Evolutionary conservation across 169 alveolate genomes (phyloP), one percentile per base, ranked within the genome.

Genomic region (Theileria luwenshuni): DNA sequence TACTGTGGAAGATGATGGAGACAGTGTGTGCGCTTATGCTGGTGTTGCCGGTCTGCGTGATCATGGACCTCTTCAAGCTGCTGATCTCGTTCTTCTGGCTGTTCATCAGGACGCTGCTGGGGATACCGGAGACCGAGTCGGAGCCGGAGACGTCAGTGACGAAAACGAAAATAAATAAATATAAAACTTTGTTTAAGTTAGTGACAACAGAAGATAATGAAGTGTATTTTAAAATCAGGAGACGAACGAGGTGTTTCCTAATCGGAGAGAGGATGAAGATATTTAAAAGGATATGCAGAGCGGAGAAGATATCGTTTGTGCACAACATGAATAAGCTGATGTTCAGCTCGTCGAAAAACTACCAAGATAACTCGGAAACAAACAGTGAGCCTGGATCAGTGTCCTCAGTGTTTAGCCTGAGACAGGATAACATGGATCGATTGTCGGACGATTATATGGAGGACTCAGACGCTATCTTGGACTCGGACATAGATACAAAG

Each of bases 11-110:
- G 38, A 28, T 32, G 32, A 12, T 74, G 7, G 54, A 74, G 42
- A 65, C 60, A 38, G 17, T 64, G 30, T 28, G 62, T 23, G 64
- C 72, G 17, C 33, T 74, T 35, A 30, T 47, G 60, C 41, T 74
- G 23, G 61, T 43, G 17, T 15, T 74, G 51, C 74, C 52, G n/a
- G 47, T 49, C 21, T 74, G 84, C 49, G 33, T 74, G 12, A 28
- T 74, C 54, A 17, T 74, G 70, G 84, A 74, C 30, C 19, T 74
- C 28, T 35, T 43, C 7, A 47, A 64, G 69, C 41, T 74, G 15
- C 7, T 65, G 2, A 47, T 62, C 45, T 54, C 30, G 28, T 32
- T 74, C 19, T 25, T 64, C n/a, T 74, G 76, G 76, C 10, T 52
- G 10, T 0, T 61, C n/a, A 27, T 64, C 17, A 47, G 43, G 58